These are phyloP conservation scores for Aphanomyces astaci DNA, from an alignment of 352 stramenopile genomes.

Conservation along the genomic window DNA sequence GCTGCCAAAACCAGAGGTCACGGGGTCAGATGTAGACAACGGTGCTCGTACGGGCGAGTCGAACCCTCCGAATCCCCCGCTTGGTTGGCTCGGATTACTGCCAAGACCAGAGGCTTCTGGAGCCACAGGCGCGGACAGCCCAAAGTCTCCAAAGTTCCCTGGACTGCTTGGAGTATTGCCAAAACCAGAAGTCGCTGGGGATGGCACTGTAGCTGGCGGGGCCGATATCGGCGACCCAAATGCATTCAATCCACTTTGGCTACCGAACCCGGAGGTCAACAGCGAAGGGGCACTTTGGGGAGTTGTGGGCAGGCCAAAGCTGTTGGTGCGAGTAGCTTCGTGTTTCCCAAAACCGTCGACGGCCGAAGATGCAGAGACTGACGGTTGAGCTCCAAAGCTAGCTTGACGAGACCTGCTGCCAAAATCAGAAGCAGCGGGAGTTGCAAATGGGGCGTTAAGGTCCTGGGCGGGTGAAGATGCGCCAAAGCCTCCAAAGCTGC, in stretches of 20 bases:
- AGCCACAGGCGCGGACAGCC: neutral
- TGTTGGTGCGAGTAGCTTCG: neutral
- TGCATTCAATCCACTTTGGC: neutral
- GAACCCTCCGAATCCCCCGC: neutral
- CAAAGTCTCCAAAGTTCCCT: neutral
- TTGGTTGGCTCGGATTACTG: neutral
- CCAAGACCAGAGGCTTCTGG: neutral
- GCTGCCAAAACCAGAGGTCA: constrained; percentile 7
- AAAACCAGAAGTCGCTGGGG: neutral
- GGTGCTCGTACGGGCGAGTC: neutral
- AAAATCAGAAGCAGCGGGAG: constrained; percentile 1
- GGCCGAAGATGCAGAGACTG: neutral
- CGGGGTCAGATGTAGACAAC: neutral
- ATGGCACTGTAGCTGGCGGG: neutral
- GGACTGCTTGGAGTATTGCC: neutral
- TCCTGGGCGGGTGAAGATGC: neutral
- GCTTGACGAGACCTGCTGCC: neutral
- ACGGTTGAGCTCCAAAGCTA: neutral
- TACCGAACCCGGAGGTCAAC: neutral
- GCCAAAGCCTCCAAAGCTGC: neutral
- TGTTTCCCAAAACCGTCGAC: neutral
- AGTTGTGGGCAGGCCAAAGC: neutral
- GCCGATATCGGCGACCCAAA: neutral
- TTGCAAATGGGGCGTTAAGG: neutral
- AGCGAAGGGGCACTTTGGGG: neutral